Evolutionary conservation across 164 flowering plant genomes (phyloP).

Genomic region (Tetrastigma voinierianum): DNA sequence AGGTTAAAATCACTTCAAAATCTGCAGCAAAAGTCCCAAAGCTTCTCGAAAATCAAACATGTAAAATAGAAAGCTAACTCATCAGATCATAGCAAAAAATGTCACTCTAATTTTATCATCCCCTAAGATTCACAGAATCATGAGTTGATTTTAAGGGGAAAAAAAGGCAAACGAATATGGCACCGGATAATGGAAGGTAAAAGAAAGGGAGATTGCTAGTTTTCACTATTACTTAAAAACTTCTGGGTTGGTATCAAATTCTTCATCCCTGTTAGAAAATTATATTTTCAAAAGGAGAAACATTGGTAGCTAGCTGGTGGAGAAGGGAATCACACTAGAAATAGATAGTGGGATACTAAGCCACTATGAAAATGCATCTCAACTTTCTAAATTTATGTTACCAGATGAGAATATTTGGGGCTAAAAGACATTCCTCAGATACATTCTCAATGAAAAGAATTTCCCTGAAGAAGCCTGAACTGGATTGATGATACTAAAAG

Average conservation of each 20-base stretch:
- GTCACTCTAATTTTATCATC: too few species aligned
- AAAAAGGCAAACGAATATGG: too few species aligned
- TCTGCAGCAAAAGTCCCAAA: too few species aligned
- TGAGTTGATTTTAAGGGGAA: too few species aligned
- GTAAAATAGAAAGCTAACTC: too few species aligned
- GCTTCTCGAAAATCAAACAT: too few species aligned
- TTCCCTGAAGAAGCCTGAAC: slow-evolving; percentile 1
- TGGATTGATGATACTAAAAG: background rate
- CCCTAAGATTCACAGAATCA: too few species aligned
- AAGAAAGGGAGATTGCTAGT: background rate
- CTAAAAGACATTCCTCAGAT: slow-evolving; percentile 1
- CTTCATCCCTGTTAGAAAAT: background rate
- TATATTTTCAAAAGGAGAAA: background rate
- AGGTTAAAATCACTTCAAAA: background rate
- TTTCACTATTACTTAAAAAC: background rate
- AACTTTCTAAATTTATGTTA: background rate
- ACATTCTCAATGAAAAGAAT: background rate
- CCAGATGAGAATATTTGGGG: too few species aligned
- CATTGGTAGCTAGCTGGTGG: background rate
- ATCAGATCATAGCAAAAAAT: too few species aligned
- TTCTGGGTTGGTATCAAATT: background rate
- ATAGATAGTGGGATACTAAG: background rate
- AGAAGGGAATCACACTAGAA: background rate
- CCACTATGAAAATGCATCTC: background rate
- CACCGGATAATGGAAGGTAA: background rate